Conservation (phyloP, 139 green algal genomes). For the Tetraselmis chui region DNA sequence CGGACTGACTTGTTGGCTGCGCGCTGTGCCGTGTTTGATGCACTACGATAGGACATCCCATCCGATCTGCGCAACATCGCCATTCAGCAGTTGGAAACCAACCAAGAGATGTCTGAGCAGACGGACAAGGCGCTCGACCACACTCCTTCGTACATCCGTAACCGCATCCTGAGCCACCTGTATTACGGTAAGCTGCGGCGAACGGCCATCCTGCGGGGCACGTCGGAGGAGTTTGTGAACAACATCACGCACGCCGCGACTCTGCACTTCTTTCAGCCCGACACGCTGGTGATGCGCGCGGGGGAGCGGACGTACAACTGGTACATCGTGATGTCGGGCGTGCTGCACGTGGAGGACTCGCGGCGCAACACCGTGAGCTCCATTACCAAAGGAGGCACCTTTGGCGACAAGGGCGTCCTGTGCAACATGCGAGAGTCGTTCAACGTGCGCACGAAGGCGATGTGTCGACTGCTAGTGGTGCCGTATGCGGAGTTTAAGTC, state of each 20-base stretch:
- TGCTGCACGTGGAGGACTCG: neutral
- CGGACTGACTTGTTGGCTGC: no score
- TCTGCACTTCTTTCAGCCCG: neutral
- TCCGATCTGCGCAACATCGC: neutral
- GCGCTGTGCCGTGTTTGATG: no score
- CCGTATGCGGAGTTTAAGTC: neutral
- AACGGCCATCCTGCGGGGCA: neutral
- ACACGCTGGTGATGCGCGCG: neutral
- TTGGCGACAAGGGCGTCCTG: neutral
- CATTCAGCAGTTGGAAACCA: neutral
- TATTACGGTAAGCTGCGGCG: neutral
- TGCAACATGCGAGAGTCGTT: neutral
- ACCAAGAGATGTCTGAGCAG: neutral
- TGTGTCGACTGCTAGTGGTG: neutral
- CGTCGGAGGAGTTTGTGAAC: neutral
- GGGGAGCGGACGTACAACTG: neutral
- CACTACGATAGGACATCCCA: neutral
- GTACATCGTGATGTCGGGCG: neutral
- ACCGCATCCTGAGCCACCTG: neutral
- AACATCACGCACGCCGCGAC: neutral
- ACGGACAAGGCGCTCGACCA: neutral
- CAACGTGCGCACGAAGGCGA: neutral
- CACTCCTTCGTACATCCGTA: neutral
- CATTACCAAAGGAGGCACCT: neutral
- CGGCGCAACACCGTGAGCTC: neutral